These are phyloP conservation scores for Apiospora koreana DNA, from an alignment of 2,329 filamentous ascomycete species.

Conservation along the genomic window DNA sequence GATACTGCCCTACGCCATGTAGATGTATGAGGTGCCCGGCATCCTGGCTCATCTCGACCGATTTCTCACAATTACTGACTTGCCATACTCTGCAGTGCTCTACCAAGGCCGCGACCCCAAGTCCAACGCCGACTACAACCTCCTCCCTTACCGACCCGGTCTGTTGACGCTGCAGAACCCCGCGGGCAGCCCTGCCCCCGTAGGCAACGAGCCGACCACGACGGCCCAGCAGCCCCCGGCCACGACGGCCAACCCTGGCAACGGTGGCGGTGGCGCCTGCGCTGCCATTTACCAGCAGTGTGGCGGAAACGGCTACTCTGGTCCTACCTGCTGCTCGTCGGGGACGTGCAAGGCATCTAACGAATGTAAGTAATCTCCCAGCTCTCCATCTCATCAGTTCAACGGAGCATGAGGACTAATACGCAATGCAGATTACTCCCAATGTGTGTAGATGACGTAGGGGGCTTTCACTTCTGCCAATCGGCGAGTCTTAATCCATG, in stretches of 20 bases:
- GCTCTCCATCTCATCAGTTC: not conserved
- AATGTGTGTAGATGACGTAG: not conserved
- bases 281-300: not conserved
- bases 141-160: slow-evolving; percentile 55
- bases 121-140: slow-evolving; percentile 46
- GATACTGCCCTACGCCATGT: too few relatives aligned
- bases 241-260: not conserved
- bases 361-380: not conserved
- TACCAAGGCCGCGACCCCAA: slow-evolving; percentile 59
- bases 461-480: not conserved
- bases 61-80: too few relatives aligned
- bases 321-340: slow-evolving; percentile 1
- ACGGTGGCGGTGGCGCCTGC: not conserved
- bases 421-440: not conserved
- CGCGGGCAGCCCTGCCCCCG: not conserved
- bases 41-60: too few relatives aligned
- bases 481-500: not conserved
- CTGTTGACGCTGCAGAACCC: slow-evolving; percentile 47
- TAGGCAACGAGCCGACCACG: not conserved
- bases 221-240: not conserved
- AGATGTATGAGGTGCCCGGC: too few relatives aligned
- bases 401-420: not conserved
- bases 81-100: slow-evolving; percentile 38
- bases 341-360: slow-evolving; percentile 1
- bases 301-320: slow-evolving; percentile 1